Percentiles rank a stretch among this genome's conserved stretches.
These are phyloP conservation scores for Botrytis medusae DNA, from an alignment of 2,329 filamentous ascomycete genomes.

Conservation along the genomic window DNA sequence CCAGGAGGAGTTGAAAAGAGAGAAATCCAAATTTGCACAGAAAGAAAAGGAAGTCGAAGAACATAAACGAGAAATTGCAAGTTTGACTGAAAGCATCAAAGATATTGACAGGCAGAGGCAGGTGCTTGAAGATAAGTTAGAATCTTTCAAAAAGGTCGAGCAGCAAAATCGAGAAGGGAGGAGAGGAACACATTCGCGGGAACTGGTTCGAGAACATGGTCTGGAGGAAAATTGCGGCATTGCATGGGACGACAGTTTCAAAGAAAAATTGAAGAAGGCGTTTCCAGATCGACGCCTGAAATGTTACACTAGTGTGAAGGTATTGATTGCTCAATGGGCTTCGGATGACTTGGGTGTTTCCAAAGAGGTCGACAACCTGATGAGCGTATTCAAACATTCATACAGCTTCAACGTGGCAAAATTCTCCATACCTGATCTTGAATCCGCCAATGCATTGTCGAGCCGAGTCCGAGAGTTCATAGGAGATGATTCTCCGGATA, in stretches of 20 bases:
- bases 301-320: not conserved
- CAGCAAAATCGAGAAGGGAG: not conserved
- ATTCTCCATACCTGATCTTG: not conserved
- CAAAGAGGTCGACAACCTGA: not conserved
- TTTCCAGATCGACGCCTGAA: not conserved
- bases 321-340: not conserved
- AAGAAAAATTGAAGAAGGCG: not conserved
- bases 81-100: not conserved
- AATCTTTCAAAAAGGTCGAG: not conserved
- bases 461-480: not conserved
- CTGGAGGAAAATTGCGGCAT: not conserved
- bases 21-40: not conserved
- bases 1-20: not conserved
- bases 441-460: not conserved
- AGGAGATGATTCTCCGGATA: not conserved
- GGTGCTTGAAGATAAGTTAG: not conserved
- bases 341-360: conserved; percentile 1
- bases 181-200: not conserved
- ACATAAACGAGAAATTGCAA: not conserved
- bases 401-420: not conserved
- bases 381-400: not conserved
- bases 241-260: not conserved
- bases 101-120: not conserved
- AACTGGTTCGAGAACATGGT: not conserved
- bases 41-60: not conserved